Percentiles rank a stretch among this genome's conserved stretches.
phyloP scores from a whole-genome alignment of 148 eudicot species.

The Mesembryanthemum crystallinum region DNA sequence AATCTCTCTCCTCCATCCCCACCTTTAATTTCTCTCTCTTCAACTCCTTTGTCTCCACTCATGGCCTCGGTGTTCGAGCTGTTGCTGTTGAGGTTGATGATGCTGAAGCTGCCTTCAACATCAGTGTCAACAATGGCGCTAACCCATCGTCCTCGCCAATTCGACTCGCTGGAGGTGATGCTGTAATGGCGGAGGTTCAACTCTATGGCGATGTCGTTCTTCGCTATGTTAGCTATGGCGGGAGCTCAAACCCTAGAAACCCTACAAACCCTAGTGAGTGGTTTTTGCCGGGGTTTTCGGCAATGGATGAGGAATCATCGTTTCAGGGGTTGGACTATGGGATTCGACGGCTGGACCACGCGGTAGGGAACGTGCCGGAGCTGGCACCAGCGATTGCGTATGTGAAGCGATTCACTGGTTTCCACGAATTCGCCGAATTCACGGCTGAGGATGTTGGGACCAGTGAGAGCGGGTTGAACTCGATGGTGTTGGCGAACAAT shows the following conservation, averaged over 20 bases:
- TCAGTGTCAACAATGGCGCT: constrained; percentile 61
- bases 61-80: constrained; percentile 79
- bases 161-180: constrained; percentile 10
- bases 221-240: constrained; percentile 54
- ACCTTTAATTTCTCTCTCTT: constrained; percentile 36
- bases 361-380: constrained; percentile 78
- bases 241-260: not conserved
- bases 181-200: constrained; percentile 51
- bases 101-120: constrained; percentile 46
- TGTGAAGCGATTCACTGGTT: constrained; percentile 69
- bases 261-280: not conserved
- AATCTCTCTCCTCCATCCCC: constrained; percentile 35
- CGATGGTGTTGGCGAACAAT: constrained; percentile 72
- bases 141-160: constrained; percentile 41
- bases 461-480: constrained; percentile 81
- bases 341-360: constrained; percentile 68
- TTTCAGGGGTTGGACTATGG: constrained; percentile 62
- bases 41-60: constrained; percentile 45
- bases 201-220: constrained; percentile 84
- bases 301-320: constrained; percentile 33
- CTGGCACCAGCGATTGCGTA: constrained; percentile 58
- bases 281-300: constrained; percentile 74
- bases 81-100: constrained; percentile 67
- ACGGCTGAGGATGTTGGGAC: constrained; percentile 91
- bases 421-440: constrained; percentile 91